Conservation (phyloP, 139 green algal species). For the Pseudopediastrum boryanum region DNA sequence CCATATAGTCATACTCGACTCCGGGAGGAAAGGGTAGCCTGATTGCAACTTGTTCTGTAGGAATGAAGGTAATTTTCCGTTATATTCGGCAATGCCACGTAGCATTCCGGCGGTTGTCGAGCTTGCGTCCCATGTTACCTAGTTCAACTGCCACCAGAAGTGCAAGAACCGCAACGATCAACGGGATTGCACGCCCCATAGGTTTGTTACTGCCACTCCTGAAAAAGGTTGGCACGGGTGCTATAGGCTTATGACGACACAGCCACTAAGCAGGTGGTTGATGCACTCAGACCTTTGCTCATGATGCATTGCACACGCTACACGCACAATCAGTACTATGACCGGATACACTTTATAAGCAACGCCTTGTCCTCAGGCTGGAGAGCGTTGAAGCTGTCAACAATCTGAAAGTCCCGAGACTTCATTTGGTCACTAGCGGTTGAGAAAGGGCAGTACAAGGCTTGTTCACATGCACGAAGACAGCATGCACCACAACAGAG, state of each 20-base stretch:
- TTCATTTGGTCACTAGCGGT: too few species aligned
- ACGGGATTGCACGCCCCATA: background rate
- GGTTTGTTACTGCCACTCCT: background rate
- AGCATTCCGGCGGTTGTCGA: background rate
- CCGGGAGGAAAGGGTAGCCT: conserved; percentile 28
- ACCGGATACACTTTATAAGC: too few species aligned
- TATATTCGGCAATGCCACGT: background rate
- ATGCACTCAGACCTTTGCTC: background rate
- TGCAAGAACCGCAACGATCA: background rate
- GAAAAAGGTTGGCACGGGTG: too few species aligned
- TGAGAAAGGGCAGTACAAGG: too few species aligned
- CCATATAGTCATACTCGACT: conserved; percentile 38
- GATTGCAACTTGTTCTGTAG: conserved; percentile 14
- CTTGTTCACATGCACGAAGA: too few species aligned
- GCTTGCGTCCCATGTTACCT: too few species aligned
- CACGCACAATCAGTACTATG: background rate
- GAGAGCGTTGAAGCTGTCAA: too few species aligned
- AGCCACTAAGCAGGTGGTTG: background rate
- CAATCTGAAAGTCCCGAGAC: too few species aligned
- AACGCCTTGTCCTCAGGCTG: too few species aligned
- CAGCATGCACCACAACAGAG: too few species aligned
- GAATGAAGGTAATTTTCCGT: background rate
- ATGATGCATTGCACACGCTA: background rate
- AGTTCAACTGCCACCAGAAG: conserved; percentile 20
- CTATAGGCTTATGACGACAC: too few species aligned